Evolutionary conservation across 768 basidiomycete genomes (phyloP).

Genomic region (Calocybe gangraenosa): DNA sequence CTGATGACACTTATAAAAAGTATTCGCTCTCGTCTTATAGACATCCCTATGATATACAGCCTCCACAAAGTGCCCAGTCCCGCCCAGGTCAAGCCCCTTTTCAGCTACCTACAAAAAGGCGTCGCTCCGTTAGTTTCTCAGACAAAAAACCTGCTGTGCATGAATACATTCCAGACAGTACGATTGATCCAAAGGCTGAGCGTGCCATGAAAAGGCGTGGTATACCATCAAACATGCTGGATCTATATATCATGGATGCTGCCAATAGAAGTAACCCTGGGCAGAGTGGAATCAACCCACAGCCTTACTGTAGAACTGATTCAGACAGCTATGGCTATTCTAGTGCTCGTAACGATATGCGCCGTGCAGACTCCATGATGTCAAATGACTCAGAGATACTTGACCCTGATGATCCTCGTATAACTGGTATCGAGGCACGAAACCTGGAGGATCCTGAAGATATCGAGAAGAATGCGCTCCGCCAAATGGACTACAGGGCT

Average conservation of each 20-base stretch:
- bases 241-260: slow-evolving; percentile 42
- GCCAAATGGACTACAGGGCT: slow-evolving; percentile 63
- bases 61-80: slow-evolving; percentile 43
- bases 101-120: slow-evolving; percentile 19
- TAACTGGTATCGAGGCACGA: slow-evolving; percentile 52
- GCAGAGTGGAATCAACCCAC: slow-evolving; percentile 10
- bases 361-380: slow-evolving; percentile 37
- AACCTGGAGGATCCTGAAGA: slow-evolving; percentile 58
- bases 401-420: slow-evolving; percentile 70
- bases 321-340: slow-evolving; percentile 19
- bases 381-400: slow-evolving; percentile 45
- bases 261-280: slow-evolving; percentile 18
- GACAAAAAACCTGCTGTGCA: slow-evolving; percentile 20
- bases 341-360: slow-evolving; percentile 24
- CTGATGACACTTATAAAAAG: slow-evolving; percentile 29
- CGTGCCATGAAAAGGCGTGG: slow-evolving; percentile 39
- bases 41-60: slow-evolving; percentile 58
- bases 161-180: slow-evolving; percentile 20
- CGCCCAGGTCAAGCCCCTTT: slow-evolving; percentile 16
- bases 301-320: slow-evolving; percentile 14
- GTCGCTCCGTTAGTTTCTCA: slow-evolving; percentile 38
- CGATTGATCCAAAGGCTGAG: slow-evolving; percentile 23
- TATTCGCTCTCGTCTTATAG: slow-evolving; percentile 52
- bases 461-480: slow-evolving; percentile 54
- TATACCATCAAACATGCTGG: slow-evolving; percentile 46